A percentile compares a stretch with the other conserved stretches of the same genome.
Conservation (phyloP, 257 asterid species). For the Solanum lycopersicoides region DNA sequence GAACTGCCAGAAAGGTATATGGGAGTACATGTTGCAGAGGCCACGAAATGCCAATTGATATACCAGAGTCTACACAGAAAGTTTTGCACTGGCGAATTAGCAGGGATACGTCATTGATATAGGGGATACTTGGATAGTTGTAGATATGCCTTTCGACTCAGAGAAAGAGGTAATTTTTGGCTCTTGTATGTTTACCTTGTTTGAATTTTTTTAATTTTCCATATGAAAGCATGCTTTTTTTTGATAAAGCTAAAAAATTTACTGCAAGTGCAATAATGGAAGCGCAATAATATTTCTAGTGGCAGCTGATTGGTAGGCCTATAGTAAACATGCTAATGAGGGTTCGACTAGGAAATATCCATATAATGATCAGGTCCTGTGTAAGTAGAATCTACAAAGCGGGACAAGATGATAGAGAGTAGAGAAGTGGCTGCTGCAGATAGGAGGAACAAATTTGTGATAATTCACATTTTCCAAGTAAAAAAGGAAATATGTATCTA, state of each 20-base stretch:
- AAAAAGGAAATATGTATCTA: not conserved
- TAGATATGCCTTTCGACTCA: too few relatives aligned
- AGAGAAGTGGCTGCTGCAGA: not conserved
- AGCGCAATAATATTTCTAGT: not conserved
- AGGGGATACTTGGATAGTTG: too few relatives aligned
- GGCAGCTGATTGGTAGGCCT: not conserved
- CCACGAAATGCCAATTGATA: not conserved
- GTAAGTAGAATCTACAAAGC: not conserved
- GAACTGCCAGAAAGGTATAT: not conserved
- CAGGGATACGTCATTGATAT: not conserved
- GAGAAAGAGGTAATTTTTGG: conserved; percentile 15
- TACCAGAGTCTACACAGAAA: not conserved
- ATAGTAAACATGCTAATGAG: not conserved
- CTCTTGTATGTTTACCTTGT: not conserved
- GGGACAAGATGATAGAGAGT: not conserved
- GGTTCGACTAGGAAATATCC: not conserved
- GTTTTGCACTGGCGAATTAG: not conserved
- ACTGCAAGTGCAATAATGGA: not conserved
- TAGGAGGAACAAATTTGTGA: not conserved
- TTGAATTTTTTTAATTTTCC: not conserved
- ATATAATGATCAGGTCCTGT: not conserved
- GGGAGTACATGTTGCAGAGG: not conserved
- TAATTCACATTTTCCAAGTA: not conserved
- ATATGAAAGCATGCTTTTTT: not conserved
- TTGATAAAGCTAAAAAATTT: not conserved